Percentiles rank a stretch among this genome's conserved stretches.
These are phyloP conservation scores for Penicillium sp. DNA, from an alignment of 2,329 filamentous ascomycete species.

Conservation along the genomic window DNA sequence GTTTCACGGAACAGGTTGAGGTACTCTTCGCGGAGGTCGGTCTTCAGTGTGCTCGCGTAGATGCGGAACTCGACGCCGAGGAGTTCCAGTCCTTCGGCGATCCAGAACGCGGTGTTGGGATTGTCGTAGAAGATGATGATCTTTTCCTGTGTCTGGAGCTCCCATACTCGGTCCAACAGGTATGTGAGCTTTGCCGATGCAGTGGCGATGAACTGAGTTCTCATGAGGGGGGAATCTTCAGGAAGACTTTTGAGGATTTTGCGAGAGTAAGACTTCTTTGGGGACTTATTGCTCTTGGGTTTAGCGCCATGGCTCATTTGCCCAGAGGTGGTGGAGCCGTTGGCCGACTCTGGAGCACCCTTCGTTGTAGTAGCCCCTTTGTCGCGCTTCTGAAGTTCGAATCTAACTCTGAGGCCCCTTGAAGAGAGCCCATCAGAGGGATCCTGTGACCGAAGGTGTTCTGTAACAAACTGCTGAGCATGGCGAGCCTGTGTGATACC, in stretches of 20 bases:
- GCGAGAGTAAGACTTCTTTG: slow-evolving; percentile 33
- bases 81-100: slow-evolving; percentile 78
- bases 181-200: slow-evolving; percentile 86
- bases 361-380: slow-evolving; percentile 10
- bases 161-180: slow-evolving; percentile 68
- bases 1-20: slow-evolving; percentile 74
- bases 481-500: slow-evolving; percentile 57
- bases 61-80: slow-evolving; percentile 62
- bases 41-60: slow-evolving; percentile 55
- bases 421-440: slow-evolving; percentile 42
- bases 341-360: slow-evolving; percentile 19
- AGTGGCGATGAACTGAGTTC: slow-evolving; percentile 70
- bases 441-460: slow-evolving; percentile 34
- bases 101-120: slow-evolving; percentile 81
- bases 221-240: slow-evolving; percentile 53
- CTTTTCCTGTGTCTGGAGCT: slow-evolving; percentile 71
- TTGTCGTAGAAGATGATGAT: slow-evolving; percentile 92
- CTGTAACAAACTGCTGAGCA: slow-evolving; percentile 55
- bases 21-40: slow-evolving; percentile 67
- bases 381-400: slow-evolving; percentile 25
- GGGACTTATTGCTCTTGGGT: slow-evolving; percentile 23
- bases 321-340: slow-evolving; percentile 11
- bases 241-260: slow-evolving; percentile 29
- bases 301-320: slow-evolving; percentile 26
- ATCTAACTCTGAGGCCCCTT: slow-evolving; percentile 40